Conservation (phyloP, 129 eudicot species). For the Flaveria bidentis region DNA sequence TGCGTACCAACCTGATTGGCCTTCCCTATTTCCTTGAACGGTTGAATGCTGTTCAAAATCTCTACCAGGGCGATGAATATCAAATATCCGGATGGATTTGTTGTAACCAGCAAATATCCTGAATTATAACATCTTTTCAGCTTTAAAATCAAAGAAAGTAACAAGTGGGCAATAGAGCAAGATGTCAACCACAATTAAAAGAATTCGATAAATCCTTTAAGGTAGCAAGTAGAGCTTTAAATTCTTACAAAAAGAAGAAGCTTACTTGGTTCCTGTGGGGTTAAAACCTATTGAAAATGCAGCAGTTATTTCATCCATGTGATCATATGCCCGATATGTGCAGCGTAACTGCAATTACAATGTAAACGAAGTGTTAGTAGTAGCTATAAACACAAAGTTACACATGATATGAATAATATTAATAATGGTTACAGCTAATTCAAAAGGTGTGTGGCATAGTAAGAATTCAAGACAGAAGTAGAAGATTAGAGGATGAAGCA, state of each 20-base stretch:
- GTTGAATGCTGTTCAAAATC: conserved; percentile 83
- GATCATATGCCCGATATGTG: conserved; percentile 96
- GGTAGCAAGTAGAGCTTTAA: not conserved
- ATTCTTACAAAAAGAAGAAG: not conserved
- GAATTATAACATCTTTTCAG: conserved; percentile 29
- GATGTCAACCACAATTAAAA: conserved; percentile 17
- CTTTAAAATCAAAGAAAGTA: not conserved
- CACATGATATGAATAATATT: not conserved
- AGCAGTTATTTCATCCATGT: conserved; percentile 97
- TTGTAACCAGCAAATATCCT: conserved; percentile 97
- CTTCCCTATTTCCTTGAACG: conserved; percentile 79
- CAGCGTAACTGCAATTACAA: conserved; percentile 76
- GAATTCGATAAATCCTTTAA: not conserved
- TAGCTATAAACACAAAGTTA: conserved; percentile 9
- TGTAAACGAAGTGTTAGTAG: conserved; percentile 9
- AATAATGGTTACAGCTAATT: not conserved
- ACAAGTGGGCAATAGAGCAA: conserved; percentile 9
- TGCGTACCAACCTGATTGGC: conserved; percentile 72
- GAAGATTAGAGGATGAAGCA: conserved; percentile 21
- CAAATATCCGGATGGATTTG: conserved; percentile 78
- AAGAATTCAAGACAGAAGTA: not conserved
- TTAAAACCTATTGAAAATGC: conserved; percentile 87
- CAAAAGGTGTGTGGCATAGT: not conserved
- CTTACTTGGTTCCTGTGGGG: conserved; percentile 83
- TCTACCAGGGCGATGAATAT: conserved; percentile 96